Percentiles rank a stretch among this genome's conserved stretches.
Evolutionary conservation across 805 yeast genomes (phyloP).

Genomic region (Yarrowia sp.): DNA sequence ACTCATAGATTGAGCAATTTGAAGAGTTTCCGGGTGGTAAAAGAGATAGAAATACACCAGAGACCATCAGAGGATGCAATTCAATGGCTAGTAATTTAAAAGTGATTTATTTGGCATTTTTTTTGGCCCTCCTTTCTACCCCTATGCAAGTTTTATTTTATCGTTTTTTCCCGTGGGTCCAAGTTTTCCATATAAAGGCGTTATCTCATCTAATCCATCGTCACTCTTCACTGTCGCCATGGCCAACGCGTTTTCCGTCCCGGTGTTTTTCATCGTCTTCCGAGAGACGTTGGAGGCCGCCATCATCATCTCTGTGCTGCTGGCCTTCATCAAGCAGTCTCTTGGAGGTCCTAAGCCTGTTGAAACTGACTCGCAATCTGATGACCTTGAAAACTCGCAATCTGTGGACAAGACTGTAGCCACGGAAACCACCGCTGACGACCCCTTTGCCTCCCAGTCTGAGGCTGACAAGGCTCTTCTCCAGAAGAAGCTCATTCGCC

Average conservation of each 20-base stretch:
- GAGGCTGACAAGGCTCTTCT: constrained; percentile 47
- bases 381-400: not conserved
- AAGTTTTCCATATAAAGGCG: not conserved
- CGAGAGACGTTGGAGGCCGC: constrained; percentile 94
- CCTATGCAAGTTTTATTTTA: not conserved
- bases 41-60: too few relatives aligned
- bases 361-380: not conserved
- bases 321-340: constrained; percentile 89
- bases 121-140: too few relatives aligned
- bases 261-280: constrained; percentile 85
- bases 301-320: constrained; percentile 83
- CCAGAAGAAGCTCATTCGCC: constrained; percentile 69
- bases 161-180: not conserved
- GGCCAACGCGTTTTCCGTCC: constrained; percentile 59
- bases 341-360: constrained; percentile 51
- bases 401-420: not conserved
- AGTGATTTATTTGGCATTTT: too few relatives aligned
- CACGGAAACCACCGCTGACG: not conserved
- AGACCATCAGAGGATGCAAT: too few relatives aligned
- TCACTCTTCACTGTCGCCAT: not conserved
- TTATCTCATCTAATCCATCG: constrained; percentile 34
- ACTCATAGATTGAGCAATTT: too few relatives aligned
- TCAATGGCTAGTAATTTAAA: too few relatives aligned
- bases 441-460: not conserved
- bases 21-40: too few relatives aligned